phyloP scores from a whole-genome alignment of 768 basidiomycete species.

The Boletus barrowsii region DNA sequence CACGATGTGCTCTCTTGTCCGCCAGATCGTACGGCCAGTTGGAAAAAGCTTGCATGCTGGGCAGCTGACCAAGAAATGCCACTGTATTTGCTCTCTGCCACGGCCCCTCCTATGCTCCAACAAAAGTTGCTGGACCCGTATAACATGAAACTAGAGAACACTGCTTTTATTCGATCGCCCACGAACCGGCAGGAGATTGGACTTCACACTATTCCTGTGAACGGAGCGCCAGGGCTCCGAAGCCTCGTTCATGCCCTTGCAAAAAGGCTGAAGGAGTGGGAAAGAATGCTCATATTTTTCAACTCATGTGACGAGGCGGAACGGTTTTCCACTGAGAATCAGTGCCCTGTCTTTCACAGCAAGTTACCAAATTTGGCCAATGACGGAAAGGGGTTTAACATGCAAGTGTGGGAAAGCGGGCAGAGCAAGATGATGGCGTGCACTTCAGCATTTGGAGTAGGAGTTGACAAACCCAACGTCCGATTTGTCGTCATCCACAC shows the following conservation, averaged over 20 bases:
- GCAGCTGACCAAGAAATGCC: background rate
- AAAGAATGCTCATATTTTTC: background rate
- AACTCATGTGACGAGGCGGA: background rate
- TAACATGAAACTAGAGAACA: background rate
- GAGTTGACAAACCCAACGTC: constrained; percentile 1
- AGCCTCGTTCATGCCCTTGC: background rate
- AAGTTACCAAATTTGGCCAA: background rate
- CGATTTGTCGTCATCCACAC: background rate
- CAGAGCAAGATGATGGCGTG: constrained; percentile 1
- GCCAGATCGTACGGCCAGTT: background rate
- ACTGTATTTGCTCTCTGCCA: background rate
- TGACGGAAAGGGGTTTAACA: background rate
- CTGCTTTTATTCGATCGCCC: background rate
- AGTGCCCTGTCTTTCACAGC: constrained; percentile 2
- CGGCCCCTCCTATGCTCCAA: background rate
- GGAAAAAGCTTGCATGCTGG: constrained; percentile 3
- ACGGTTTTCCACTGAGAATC: background rate
- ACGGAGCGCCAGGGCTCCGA: background rate
- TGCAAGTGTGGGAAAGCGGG: background rate
- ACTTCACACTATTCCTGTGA: background rate
- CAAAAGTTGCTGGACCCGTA: background rate
- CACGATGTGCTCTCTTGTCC: background rate
- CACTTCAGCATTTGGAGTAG: background rate
- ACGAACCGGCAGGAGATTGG: background rate
- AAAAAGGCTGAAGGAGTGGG: background rate